A percentile compares a stretch with the other conserved stretches of the same genome.
Evolutionary conservation across 352 stramenopile genomes (phyloP).

Genomic region (Globisporangium cederbergense): DNA sequence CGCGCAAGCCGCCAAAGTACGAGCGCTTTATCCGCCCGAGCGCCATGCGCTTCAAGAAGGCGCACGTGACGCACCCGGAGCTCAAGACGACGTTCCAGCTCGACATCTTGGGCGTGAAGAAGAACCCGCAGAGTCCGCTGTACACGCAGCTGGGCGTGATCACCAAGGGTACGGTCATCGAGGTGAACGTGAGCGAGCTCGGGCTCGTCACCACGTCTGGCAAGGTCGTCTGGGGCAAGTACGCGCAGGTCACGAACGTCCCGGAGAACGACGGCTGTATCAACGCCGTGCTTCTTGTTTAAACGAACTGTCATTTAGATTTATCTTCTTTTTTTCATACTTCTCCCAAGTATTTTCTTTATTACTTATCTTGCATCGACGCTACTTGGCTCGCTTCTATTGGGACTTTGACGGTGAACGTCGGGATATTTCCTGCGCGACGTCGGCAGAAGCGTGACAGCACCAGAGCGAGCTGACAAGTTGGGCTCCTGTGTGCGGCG

Average conservation of each 20-base stretch:
- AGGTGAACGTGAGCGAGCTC: conserved; percentile 99
- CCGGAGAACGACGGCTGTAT: conserved; percentile 99
- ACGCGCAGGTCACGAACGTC: conserved; percentile 99
- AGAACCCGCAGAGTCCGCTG: conserved; percentile 97
- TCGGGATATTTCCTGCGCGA: too few species aligned
- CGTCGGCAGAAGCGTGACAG: too few species aligned
- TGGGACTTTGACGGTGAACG: too few species aligned
- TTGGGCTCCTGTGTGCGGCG: too few species aligned
- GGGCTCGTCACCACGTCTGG: conserved; percentile 98
- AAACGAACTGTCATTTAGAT: conserved; percentile 68
- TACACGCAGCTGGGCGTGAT: conserved; percentile 99
- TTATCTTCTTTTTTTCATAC: conserved; percentile 25
- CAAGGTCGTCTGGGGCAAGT: conserved; percentile 99
- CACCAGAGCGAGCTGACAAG: too few species aligned
- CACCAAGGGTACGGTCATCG: conserved; percentile 99
- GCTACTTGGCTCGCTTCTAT: not conserved
- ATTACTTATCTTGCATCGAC: not conserved
- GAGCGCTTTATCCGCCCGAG: conserved; percentile 99
- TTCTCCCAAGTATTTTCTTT: not conserved
- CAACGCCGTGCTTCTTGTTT: conserved; percentile 98
- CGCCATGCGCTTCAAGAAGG: conserved; percentile 99
- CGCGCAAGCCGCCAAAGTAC: conserved; percentile 99
- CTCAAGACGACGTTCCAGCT: conserved; percentile 99
- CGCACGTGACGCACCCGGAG: conserved; percentile 99
- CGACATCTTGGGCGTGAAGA: conserved; percentile 99